Evolutionary conservation across 306 rosid species (phyloP), one percentile per base, ranked within the genome.

Genomic region (Macrotyloma uniflorum): DNA sequence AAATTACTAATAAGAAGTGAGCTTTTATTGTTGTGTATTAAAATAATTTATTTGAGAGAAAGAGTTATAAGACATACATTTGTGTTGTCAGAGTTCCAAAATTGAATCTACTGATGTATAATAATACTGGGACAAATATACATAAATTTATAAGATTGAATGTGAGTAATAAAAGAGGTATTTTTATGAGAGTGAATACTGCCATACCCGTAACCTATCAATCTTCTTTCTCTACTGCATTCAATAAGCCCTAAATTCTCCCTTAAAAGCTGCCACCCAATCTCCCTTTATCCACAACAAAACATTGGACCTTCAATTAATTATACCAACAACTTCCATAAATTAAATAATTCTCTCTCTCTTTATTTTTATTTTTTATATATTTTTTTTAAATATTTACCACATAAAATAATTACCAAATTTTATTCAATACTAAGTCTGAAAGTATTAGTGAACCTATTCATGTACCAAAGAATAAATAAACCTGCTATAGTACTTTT

Each of bases 211-310:
- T 33, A 19, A 14, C 20, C 46, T 7, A 33, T 71, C 13, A 18
- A 36, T 42, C 51, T 38, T 0, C 1, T 6, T 54, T 36, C 35
- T 36, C 43, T 11, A 35, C 53, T 19, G 67, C 38, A 54, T 30
- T 72, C 22, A 53, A 53, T 35, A 20, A 70, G 4, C 76, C 65
- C 65, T 71, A 19, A 33, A 51, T 71, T 15, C 45, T 70, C 75
- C 62, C 45, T 42, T 67, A 13, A 42, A 22, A 42, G 20, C 58
- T 24, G 58, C 5, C 53, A 68, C 54, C 74, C 8, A 45, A 68
- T 46, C 54, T 46, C 22, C 14, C 66, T 54, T 74, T 61, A 59
- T 43, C 79, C 57, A 59, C 79, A 59, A 12, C 79, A 74, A 13
- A 57, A 43, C 70, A 28, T 43, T 74, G 33, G 67, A 59, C 47